These are phyloP conservation scores for Plasmodium berghei DNA, from an alignment of 169 alveolate genomes.

Conservation along the genomic window DNA sequence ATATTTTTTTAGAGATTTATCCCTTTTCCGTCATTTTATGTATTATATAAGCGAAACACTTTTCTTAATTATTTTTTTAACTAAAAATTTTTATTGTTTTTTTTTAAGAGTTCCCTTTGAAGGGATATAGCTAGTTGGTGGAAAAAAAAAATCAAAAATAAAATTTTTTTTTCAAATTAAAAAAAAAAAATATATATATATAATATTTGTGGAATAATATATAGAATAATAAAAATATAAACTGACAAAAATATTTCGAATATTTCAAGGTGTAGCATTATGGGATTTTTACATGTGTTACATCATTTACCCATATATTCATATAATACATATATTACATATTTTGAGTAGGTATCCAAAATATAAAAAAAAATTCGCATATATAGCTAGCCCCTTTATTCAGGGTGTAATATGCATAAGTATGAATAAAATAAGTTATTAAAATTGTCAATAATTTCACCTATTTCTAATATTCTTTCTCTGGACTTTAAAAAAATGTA, in stretches of 20 bases:
- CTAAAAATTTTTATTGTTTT: not conserved
- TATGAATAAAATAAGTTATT: slow-evolving; percentile 63
- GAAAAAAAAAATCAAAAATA: not conserved
- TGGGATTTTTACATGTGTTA: too few species aligned
- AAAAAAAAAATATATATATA: not conserved
- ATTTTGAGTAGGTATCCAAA: too few species aligned
- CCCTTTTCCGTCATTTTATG: too few species aligned
- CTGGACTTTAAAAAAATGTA: slow-evolving; percentile 50
- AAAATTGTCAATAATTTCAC: slow-evolving; percentile 34
- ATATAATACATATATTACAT: too few species aligned
- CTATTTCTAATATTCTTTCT: slow-evolving; percentile 51
- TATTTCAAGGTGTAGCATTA: too few species aligned
- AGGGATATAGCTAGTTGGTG: not conserved
- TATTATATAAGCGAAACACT: too few species aligned
- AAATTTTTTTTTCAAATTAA: not conserved
- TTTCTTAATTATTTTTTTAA: too few species aligned
- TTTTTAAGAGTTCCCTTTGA: not conserved
- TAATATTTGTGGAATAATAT: too few species aligned
- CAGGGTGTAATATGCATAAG: slow-evolving; percentile 16
- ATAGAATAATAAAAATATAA: too few species aligned
- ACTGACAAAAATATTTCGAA: too few species aligned
- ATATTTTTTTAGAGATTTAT: too few species aligned
- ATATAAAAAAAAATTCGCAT: not conserved
- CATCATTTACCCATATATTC: too few species aligned
- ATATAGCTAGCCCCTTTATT: not conserved